A percentile compares a stretch with the other conserved stretches of the same genome.
Evolutionary conservation across 2,329 filamentous ascomycete species (phyloP).

Genomic region (Cytospora mali): DNA sequence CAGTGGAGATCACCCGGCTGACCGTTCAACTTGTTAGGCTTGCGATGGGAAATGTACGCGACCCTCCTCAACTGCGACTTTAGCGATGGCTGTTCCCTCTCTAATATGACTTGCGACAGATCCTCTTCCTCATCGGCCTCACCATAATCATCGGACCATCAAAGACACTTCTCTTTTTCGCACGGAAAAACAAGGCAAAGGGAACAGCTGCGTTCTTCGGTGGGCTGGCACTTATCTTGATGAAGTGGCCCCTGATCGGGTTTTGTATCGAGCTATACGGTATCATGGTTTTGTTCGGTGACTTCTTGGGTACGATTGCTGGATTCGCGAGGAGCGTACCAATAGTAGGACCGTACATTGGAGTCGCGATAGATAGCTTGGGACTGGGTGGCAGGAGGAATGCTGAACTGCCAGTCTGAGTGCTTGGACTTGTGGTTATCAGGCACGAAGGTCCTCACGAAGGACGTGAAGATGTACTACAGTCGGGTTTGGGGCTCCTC

Average conservation of each 20-base stretch:
- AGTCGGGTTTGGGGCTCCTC: neutral
- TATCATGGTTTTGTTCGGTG: slow-evolving; percentile 90
- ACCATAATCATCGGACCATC: slow-evolving; percentile 92
- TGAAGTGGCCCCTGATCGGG: slow-evolving; percentile 88
- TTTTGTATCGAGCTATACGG: slow-evolving; percentile 92
- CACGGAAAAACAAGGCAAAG: slow-evolving; percentile 86
- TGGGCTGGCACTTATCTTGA: slow-evolving; percentile 81
- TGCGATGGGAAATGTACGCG: slow-evolving; percentile 89
- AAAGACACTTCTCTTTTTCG: slow-evolving; percentile 94
- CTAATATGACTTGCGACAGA: slow-evolving; percentile 52
- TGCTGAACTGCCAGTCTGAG: slow-evolving; percentile 75
- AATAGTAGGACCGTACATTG: slow-evolving; percentile 84
- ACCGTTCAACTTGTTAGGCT: slow-evolving; percentile 58
- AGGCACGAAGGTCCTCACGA: neutral
- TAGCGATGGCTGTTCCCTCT: slow-evolving; percentile 6
- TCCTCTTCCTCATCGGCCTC: slow-evolving; percentile 95
- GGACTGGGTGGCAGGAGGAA: slow-evolving; percentile 69
- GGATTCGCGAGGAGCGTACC: slow-evolving; percentile 85
- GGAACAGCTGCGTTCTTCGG: slow-evolving; percentile 86
- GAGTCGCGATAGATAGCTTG: slow-evolving; percentile 69
- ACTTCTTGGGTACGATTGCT: slow-evolving; percentile 91
- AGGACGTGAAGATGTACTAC: neutral
- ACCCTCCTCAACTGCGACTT: slow-evolving; percentile 23
- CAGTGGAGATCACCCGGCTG: slow-evolving; percentile 4
- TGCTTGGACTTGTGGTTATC: neutral